Evolutionary conservation across 306 rosid species (phyloP).

Genomic region (Notholithocarpus densiflorus): DNA sequence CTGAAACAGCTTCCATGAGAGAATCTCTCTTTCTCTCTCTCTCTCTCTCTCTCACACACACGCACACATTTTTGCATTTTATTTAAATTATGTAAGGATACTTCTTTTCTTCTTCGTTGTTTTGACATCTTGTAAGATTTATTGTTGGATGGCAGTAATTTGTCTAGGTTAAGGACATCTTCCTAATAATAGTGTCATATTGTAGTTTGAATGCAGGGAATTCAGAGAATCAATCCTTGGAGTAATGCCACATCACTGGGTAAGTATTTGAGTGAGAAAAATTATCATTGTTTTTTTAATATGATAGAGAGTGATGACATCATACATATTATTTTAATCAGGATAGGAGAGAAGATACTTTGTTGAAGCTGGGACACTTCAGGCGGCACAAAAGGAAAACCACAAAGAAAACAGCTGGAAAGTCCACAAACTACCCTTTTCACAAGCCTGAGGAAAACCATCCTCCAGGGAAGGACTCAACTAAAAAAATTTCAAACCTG

Average conservation of each 20-base stretch:
- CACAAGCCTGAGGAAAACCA: constrained; percentile 94
- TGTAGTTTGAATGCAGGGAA: constrained; percentile 94
- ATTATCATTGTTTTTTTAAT: background rate
- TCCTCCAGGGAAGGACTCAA: constrained; percentile 93
- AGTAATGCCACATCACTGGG: constrained; percentile 99
- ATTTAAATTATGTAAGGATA: constrained; percentile 3
- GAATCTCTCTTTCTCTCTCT: background rate
- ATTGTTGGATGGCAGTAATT: background rate
- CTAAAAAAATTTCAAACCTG: constrained; percentile 84
- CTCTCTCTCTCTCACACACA: background rate
- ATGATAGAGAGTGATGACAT: constrained; percentile 7
- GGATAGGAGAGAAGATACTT: constrained; percentile 98
- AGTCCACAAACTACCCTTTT: constrained; percentile 55
- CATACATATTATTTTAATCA: constrained; percentile 33
- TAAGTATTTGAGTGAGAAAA: constrained; percentile 18
- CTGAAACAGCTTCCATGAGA: background rate
- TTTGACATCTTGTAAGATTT: background rate
- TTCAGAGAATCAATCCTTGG: constrained; percentile 98
- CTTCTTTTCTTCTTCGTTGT: background rate
- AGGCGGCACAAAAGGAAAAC: constrained; percentile 86
- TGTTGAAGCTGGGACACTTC: constrained; percentile 75
- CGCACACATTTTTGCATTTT: background rate
- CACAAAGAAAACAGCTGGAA: constrained; percentile 75
- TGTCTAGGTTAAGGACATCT: background rate
- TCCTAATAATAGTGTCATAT: constrained; percentile 24